These are phyloP conservation scores for Candida sanyaensis DNA, from an alignment of 1,139 yeast species.

Conservation along the genomic window DNA sequence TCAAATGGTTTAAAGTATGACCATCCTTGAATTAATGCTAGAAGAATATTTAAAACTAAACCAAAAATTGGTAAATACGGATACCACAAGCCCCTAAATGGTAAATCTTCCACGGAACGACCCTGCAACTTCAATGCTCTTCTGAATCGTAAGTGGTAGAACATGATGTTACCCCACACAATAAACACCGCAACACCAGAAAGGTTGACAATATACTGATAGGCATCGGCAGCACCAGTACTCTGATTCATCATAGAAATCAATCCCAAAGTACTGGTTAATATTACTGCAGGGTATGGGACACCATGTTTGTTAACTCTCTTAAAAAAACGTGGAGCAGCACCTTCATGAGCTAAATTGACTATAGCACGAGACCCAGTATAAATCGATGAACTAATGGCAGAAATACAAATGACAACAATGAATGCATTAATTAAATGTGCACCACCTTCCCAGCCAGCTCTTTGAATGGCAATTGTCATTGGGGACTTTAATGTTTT, in stretches of 20 bases:
- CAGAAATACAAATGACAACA: conserved; percentile 52
- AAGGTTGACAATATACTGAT: conserved; percentile 52
- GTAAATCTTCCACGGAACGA: conserved; percentile 48
- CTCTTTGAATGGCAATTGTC: conserved; percentile 43
- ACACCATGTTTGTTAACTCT: conserved; percentile 49
- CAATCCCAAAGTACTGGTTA: conserved; percentile 51
- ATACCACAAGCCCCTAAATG: conserved; percentile 53
- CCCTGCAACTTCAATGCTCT: conserved; percentile 49
- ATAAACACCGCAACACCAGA: conserved; percentile 60
- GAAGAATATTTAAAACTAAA: conserved; percentile 48
- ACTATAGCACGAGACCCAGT: conserved; percentile 55
- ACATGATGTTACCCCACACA: conserved; percentile 57
- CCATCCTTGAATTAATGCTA: conserved; percentile 73
- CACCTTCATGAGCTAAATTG: conserved; percentile 50
- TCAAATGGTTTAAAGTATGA: conserved; percentile 60
- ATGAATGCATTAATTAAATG: conserved; percentile 54
- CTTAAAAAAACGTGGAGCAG: conserved; percentile 47
- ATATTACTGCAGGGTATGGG: conserved; percentile 51
- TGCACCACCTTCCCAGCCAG: conserved; percentile 52
- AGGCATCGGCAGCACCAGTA: conserved; percentile 57
- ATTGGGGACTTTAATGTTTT: conserved; percentile 43
- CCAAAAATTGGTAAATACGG: conserved; percentile 58
- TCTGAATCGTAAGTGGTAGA: conserved; percentile 53
- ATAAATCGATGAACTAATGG: conserved; percentile 55
- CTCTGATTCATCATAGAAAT: conserved; percentile 51